phyloP scores from a whole-genome alignment of 2,329 filamentous ascomycete species.

The Hymenoscyphus fructigenus region DNA sequence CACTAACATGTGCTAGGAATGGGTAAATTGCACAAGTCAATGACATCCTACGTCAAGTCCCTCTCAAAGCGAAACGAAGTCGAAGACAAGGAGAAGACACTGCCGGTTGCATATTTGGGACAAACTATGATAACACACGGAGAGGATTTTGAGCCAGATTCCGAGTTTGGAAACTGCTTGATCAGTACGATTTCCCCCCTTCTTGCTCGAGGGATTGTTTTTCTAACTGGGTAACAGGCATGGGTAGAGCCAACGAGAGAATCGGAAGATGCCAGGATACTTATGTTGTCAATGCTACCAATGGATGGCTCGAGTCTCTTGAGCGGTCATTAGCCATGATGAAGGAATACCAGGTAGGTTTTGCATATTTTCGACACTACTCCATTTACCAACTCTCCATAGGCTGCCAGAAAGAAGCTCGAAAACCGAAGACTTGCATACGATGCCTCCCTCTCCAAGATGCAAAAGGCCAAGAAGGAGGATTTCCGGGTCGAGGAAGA shows the following conservation, averaged over 20 bases:
- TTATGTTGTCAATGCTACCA: slow-evolving; percentile 74
- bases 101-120: slow-evolving; percentile 77
- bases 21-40: slow-evolving; percentile 84
- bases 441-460: slow-evolving; percentile 83
- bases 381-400: slow-evolving; percentile 23
- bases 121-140: slow-evolving; percentile 85
- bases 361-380: background rate
- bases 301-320: slow-evolving; percentile 86
- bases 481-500: slow-evolving; percentile 94
- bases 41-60: slow-evolving; percentile 84
- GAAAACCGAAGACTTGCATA: slow-evolving; percentile 87
- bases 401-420: slow-evolving; percentile 88
- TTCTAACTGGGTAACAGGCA: slow-evolving; percentile 46
- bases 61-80: slow-evolving; percentile 78
- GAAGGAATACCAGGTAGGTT: slow-evolving; percentile 90
- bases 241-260: slow-evolving; percentile 85
- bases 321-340: slow-evolving; percentile 89
- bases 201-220: background rate
- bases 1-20: slow-evolving; percentile 62
- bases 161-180: slow-evolving; percentile 86
- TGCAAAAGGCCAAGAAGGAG: slow-evolving; percentile 91
- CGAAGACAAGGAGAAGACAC: slow-evolving; percentile 83
- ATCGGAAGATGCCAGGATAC: slow-evolving; percentile 82
- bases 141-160: slow-evolving; percentile 88
- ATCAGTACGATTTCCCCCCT: slow-evolving; percentile 50